Conservation (phyloP, 768 basidiomycete genomes). For the Tylopilus sp. region DNA sequence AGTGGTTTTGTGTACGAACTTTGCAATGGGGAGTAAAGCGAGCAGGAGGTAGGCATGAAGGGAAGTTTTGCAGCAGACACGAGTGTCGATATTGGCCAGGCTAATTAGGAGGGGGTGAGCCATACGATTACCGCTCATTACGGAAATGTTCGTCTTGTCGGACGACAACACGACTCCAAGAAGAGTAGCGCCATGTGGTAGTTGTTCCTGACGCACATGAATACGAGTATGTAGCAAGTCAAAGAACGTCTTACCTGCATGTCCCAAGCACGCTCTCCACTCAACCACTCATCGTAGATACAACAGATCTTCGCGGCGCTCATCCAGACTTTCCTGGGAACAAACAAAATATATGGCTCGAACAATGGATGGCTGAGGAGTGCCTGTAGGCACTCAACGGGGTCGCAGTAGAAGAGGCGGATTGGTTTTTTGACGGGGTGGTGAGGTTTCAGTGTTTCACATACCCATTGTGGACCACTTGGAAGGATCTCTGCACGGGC, state of each 20-base stretch:
- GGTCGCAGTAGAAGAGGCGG: background rate
- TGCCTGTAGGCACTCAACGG: background rate
- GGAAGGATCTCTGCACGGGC: background rate
- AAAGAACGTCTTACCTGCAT: background rate
- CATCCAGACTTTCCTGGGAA: background rate
- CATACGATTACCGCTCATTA: background rate
- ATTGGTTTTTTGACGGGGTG: background rate
- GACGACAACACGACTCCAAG: background rate
- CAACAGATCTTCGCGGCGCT: background rate
- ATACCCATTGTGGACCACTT: background rate
- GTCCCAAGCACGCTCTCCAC: background rate
- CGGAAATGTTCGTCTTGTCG: background rate
- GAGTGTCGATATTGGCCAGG: slow-evolving; percentile 9
- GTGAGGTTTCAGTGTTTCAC: background rate
- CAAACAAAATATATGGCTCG: background rate
- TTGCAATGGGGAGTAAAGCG: slow-evolving; percentile 1
- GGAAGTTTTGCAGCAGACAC: slow-evolving; percentile 10
- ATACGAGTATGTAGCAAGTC: too few species aligned
- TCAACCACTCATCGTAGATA: background rate
- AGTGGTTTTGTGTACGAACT: slow-evolving; percentile 5
- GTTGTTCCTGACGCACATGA: background rate
- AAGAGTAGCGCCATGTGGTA: background rate
- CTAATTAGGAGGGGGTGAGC: slow-evolving; percentile 4
- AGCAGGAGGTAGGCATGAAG: slow-evolving; percentile 8
- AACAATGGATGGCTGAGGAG: background rate